Conservation (phyloP, 2,329 filamentous ascomycete species). For the Thelonectria rubi region DNA sequence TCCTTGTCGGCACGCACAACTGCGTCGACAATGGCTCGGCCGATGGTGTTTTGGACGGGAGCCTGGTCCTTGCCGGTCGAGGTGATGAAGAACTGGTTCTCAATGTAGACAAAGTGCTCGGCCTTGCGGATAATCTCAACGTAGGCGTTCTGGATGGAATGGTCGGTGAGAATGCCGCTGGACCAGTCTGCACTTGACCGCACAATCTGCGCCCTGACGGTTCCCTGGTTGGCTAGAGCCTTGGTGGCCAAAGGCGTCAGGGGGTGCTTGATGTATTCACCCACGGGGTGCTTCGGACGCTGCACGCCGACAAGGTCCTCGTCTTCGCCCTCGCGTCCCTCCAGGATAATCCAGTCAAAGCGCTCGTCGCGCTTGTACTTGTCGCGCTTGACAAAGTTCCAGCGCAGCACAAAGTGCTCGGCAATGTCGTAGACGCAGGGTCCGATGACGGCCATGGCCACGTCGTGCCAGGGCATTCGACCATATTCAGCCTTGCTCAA, state of each 20-base stretch:
- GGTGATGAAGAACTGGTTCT: constrained; percentile 99
- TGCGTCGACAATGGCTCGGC: constrained; percentile 89
- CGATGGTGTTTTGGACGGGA: constrained; percentile 89
- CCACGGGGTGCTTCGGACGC: constrained; percentile 86
- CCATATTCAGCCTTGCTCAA: constrained; percentile 90
- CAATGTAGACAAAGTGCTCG: constrained; percentile 94
- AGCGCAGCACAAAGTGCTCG: constrained; percentile 91
- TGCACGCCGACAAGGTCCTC: constrained; percentile 91
- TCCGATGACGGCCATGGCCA: constrained; percentile 89
- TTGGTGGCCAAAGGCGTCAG: constrained; percentile 74
- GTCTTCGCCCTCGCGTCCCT: constrained; percentile 78
- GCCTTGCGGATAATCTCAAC: constrained; percentile 85
- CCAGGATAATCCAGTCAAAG: constrained; percentile 86
- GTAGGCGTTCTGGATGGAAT: constrained; percentile 90
- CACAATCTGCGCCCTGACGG: constrained; percentile 84
- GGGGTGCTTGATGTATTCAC: constrained; percentile 86
- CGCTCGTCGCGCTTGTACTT: constrained; percentile 91
- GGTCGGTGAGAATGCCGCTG: constrained; percentile 84
- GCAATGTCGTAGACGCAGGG: constrained; percentile 93
- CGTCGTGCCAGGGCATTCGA: constrained; percentile 98
- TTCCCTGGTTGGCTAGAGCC: constrained; percentile 70
- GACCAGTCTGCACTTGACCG: constrained; percentile 94
- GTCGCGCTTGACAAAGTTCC: constrained; percentile 97
- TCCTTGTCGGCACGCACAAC: constrained; percentile 83
- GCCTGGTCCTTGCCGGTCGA: constrained; percentile 88